Evolutionary conservation across 352 stramenopile genomes (phyloP).

Genomic region (Blastocystis sp.): DNA sequence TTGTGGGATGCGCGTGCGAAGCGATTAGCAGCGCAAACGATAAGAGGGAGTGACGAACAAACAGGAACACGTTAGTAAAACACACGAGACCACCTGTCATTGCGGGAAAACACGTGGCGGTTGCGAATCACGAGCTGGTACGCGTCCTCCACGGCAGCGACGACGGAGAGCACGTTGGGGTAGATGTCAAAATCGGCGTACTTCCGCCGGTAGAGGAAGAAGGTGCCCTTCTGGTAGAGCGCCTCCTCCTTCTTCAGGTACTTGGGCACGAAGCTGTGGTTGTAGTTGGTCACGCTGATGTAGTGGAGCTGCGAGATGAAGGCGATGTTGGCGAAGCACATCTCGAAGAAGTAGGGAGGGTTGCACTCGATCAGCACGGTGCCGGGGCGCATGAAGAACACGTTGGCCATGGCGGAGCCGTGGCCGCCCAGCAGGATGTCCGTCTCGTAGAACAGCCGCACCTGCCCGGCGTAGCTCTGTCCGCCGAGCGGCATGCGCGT

Average conservation of each 20-base stretch:
- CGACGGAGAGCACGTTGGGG: slow-evolving; percentile 21
- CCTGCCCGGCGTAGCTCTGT: not conserved
- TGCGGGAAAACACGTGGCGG: not conserved
- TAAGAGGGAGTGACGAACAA: not conserved
- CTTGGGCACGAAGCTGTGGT: not conserved
- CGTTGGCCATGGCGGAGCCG: slow-evolving; percentile 30
- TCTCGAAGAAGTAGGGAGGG: slow-evolving; percentile 61
- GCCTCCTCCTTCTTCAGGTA: not conserved
- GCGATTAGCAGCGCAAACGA: no score
- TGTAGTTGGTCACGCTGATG: slow-evolving; percentile 45
- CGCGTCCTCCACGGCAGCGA: slow-evolving; percentile 24
- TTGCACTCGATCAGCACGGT: slow-evolving; percentile 47
- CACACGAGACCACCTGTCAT: slow-evolving; percentile 53
- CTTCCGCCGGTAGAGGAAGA: slow-evolving; percentile 31
- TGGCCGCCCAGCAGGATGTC: slow-evolving; percentile 51
- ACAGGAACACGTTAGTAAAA: slow-evolving; percentile 28
- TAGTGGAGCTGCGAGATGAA: slow-evolving; percentile 41
- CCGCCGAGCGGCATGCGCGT: not conserved
- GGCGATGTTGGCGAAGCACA: slow-evolving; percentile 47
- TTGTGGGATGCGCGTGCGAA: no score
- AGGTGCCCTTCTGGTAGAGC: slow-evolving; percentile 22
- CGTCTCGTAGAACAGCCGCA: slow-evolving; percentile 30
- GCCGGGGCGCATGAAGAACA: slow-evolving; percentile 30
- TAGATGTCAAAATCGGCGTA: slow-evolving; percentile 31
- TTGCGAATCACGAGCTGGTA: slow-evolving; percentile 7